Conservation (phyloP, 2,329 filamentous ascomycete species). For the Trichoderma atrobrunneum region DNA sequence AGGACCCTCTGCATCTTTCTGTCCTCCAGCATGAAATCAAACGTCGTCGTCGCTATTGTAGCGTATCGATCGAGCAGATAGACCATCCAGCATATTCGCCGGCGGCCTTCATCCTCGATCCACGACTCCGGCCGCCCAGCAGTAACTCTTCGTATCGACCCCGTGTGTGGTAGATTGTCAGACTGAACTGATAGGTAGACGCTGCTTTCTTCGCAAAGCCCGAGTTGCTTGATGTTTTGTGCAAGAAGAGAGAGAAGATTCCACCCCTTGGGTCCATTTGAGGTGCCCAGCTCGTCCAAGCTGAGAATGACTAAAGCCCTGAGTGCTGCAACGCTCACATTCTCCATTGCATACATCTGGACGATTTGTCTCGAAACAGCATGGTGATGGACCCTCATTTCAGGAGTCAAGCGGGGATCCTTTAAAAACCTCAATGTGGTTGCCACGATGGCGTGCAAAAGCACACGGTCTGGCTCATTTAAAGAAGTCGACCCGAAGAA, state of each 20-base stretch:
- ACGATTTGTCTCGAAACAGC: slow-evolving; percentile 39
- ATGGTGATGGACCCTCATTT: slow-evolving; percentile 40
- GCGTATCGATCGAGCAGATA: slow-evolving; percentile 45
- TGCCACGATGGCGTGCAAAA: slow-evolving; percentile 45
- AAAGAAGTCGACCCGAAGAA: slow-evolving; percentile 42
- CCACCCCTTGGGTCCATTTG: slow-evolving; percentile 43
- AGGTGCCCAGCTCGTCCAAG: slow-evolving; percentile 42
- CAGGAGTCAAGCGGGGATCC: slow-evolving; percentile 37
- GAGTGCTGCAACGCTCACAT: slow-evolving; percentile 39
- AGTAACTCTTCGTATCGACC: slow-evolving; percentile 35
- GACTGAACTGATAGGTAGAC: slow-evolving; percentile 36
- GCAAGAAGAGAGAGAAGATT: slow-evolving; percentile 40
- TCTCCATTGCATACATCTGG: slow-evolving; percentile 42
- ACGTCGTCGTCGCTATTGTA: slow-evolving; percentile 40
- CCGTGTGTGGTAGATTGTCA: slow-evolving; percentile 34
- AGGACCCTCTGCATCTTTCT: slow-evolving; percentile 39
- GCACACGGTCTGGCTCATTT: slow-evolving; percentile 39
- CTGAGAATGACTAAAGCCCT: slow-evolving; percentile 42
- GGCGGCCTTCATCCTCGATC: slow-evolving; percentile 45
- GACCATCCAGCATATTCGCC: slow-evolving; percentile 45
- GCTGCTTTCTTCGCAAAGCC: slow-evolving; percentile 39
- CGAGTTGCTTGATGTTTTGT: slow-evolving; percentile 40
- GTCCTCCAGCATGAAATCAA: slow-evolving; percentile 43
- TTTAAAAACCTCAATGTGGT: slow-evolving; percentile 43
- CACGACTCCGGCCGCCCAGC: slow-evolving; percentile 40